A percentile compares a stretch with the other conserved stretches of the same genome.
Evolutionary conservation across 352 stramenopile species (phyloP).

Genomic region (Pseudoperonospora humuli): DNA sequence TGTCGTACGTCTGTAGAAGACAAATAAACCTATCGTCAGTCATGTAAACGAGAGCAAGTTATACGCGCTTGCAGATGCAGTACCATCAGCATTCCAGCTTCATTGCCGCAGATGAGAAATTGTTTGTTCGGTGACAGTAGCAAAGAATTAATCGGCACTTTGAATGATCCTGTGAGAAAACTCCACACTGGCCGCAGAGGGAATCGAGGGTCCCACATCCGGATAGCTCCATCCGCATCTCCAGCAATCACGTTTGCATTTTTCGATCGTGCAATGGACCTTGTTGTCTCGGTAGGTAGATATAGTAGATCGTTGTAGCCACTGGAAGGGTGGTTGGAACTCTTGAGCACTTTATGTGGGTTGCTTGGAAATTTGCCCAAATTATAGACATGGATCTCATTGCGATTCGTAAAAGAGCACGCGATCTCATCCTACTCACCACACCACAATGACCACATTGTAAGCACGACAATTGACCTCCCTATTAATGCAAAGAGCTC

Average conservation of each 20-base stretch:
- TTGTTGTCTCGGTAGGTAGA: slow-evolving; percentile 9
- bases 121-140: slow-evolving; percentile 37
- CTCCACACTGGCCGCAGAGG: slow-evolving; percentile 44
- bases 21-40: neutral
- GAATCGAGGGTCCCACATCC: slow-evolving; percentile 59
- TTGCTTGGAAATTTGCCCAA: slow-evolving; percentile 63
- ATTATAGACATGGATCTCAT: slow-evolving; percentile 71
- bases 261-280: slow-evolving; percentile 2
- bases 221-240: slow-evolving; percentile 54
- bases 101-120: slow-evolving; percentile 49
- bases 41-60: neutral
- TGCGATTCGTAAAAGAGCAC: slow-evolving; percentile 60
- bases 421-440: slow-evolving; percentile 58
- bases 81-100: slow-evolving; percentile 54
- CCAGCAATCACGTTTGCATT: slow-evolving; percentile 36
- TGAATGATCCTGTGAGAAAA: slow-evolving; percentile 36
- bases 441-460: neutral
- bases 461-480: neutral
- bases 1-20: slow-evolving; percentile 47
- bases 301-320: slow-evolving; percentile 79
- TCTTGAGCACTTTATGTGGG: slow-evolving; percentile 52
- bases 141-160: slow-evolving; percentile 36
- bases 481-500: neutral
- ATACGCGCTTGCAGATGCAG: neutral
- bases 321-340: slow-evolving; percentile 54